Conservation (phyloP, 371 early-diverging fungal species). For the Mortierella polycephala region DNA sequence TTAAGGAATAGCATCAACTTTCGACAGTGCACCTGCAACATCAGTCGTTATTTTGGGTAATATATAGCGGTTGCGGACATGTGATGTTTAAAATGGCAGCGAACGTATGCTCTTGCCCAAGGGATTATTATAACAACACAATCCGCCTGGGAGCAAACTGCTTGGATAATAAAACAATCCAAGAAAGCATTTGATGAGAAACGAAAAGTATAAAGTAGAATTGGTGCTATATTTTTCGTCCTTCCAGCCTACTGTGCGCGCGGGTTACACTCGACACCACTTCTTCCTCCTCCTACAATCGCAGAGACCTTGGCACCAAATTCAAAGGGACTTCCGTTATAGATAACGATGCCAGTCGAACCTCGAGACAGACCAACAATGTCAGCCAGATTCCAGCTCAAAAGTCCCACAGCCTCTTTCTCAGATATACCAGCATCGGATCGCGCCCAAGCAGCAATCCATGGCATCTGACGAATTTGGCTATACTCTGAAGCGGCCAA, state of each 20-base stretch:
- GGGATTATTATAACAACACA: too few relatives aligned
- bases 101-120: too few relatives aligned
- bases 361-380: conserved; percentile 61
- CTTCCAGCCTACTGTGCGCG: conserved; percentile 33
- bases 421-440: conserved; percentile 63
- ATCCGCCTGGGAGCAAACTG: too few relatives aligned
- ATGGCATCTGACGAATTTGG: conserved; percentile 73
- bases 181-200: too few relatives aligned
- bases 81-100: too few relatives aligned
- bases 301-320: conserved; percentile 60
- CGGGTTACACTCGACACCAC: conserved; percentile 49
- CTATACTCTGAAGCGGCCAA: conserved; percentile 69
- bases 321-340: conserved; percentile 67
- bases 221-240: neutral
- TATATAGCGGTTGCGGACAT: too few relatives aligned
- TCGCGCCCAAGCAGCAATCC: conserved; percentile 84
- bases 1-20: too few relatives aligned
- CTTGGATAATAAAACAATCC: too few relatives aligned
- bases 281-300: conserved; percentile 64
- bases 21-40: too few relatives aligned
- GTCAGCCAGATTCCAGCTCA: conserved; percentile 77
- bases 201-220: too few relatives aligned
- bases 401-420: conserved; percentile 73
- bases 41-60: too few relatives aligned
- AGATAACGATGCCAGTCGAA: conserved; percentile 59